These are phyloP conservation scores for Prunus mongolica DNA, from an alignment of 306 rosid species.

Conservation along the genomic window DNA sequence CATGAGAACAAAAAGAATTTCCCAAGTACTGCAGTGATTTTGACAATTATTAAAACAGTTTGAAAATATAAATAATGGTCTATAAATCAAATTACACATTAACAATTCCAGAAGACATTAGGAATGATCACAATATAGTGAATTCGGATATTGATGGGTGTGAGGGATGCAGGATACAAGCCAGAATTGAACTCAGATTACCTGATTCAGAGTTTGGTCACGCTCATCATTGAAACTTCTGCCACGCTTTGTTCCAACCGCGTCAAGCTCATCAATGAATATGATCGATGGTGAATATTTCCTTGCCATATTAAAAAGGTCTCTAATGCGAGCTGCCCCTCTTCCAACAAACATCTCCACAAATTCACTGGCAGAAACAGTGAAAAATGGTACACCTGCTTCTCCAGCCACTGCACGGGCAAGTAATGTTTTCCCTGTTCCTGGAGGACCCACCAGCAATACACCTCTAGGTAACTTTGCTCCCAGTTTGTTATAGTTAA, in stretches of 20 bases:
- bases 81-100: background rate
- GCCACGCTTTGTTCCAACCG: constrained; percentile 96
- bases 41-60: background rate
- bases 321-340: constrained; percentile 96
- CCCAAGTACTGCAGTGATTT: background rate
- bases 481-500: constrained; percentile 80
- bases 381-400: constrained; percentile 93
- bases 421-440: constrained; percentile 93
- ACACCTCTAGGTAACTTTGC: constrained; percentile 94
- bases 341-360: constrained; percentile 96
- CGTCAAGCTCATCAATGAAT: constrained; percentile 97
- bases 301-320: constrained; percentile 80
- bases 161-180: background rate
- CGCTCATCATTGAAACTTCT: constrained; percentile 95
- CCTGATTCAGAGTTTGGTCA: constrained; percentile 94
- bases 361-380: constrained; percentile 96
- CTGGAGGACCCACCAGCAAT: constrained; percentile 91
- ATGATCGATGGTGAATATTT: constrained; percentile 78
- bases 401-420: constrained; percentile 99
- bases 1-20: background rate
- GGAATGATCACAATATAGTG: background rate
- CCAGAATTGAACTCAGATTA: constrained; percentile 21
- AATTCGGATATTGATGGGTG: background rate
- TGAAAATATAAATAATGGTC: background rate
- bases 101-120: background rate